Evolutionary conservation across 2,329 filamentous ascomycete genomes (phyloP).

Genomic region (Dothideomycetes sp.): DNA sequence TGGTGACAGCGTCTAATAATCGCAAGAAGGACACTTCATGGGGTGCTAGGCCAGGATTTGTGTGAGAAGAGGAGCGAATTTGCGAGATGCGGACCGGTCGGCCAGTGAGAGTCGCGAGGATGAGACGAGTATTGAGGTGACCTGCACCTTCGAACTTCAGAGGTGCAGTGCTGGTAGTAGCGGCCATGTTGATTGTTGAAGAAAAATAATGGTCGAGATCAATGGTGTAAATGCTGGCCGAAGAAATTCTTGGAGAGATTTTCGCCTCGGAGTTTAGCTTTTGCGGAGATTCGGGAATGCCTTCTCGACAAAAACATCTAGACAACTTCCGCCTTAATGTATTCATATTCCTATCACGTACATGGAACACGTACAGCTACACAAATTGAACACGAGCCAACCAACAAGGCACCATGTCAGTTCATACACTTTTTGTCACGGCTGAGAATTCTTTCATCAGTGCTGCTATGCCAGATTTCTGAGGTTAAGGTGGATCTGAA

Average conservation of each 20-base stretch:
- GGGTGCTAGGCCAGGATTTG: slow-evolving; percentile 77
- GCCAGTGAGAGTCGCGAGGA: slow-evolving; percentile 85
- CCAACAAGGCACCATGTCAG: too few species aligned
- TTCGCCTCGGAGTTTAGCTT: slow-evolving; percentile 6
- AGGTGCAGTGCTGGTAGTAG: slow-evolving; percentile 16
- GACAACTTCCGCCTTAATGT: too few species aligned
- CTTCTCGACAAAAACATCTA: too few species aligned
- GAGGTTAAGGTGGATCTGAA: too few species aligned
- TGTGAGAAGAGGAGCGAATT: slow-evolving; percentile 79
- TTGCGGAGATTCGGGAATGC: too few species aligned
- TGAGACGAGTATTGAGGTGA: slow-evolving; percentile 71
- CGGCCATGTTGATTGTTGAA: slow-evolving; percentile 8
- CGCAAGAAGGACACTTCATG: slow-evolving; percentile 95
- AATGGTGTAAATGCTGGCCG: slow-evolving; percentile 1
- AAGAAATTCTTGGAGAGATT: slow-evolving; percentile 3
- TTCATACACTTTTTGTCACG: too few species aligned
- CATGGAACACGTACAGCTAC: too few species aligned
- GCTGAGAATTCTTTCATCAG: too few species aligned
- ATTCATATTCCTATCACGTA: too few species aligned
- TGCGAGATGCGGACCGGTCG: slow-evolving; percentile 83
- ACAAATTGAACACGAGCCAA: too few species aligned
- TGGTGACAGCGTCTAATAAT: slow-evolving; percentile 87
- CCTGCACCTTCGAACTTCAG: slow-evolving; percentile 68
- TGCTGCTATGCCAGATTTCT: too few species aligned
- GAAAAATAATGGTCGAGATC: background rate